A percentile compares a stretch with the other conserved stretches of the same genome.
phyloP scores from a whole-genome alignment of 441 rosid species.

The Pelargonium fulgidum region DNA sequence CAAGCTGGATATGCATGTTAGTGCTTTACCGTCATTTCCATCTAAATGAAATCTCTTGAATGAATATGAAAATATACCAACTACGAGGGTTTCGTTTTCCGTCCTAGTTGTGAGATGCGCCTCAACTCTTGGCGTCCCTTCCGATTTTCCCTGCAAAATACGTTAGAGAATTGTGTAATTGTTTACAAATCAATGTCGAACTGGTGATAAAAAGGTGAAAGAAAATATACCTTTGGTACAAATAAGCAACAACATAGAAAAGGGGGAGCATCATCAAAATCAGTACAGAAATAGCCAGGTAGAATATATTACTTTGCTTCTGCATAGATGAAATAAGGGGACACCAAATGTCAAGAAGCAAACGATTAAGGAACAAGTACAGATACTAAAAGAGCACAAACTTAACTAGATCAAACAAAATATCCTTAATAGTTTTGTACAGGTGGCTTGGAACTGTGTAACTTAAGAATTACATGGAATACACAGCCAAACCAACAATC shows the following conservation, averaged over 20 bases:
- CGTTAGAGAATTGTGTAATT: slow-evolving; percentile 16
- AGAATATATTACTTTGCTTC: slow-evolving; percentile 63
- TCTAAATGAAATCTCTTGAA: not conserved
- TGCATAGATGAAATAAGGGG: slow-evolving; percentile 30
- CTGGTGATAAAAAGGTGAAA: slow-evolving; percentile 9
- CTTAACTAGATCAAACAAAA: not conserved
- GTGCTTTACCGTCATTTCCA: not conserved
- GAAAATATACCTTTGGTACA: slow-evolving; percentile 61
- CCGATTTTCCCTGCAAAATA: slow-evolving; percentile 59
- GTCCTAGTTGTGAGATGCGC: slow-evolving; percentile 55
- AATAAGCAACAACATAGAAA: slow-evolving; percentile 70
- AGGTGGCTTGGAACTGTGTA: slow-evolving; percentile 2
- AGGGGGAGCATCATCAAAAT: slow-evolving; percentile 88
- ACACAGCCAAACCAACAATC: slow-evolving; percentile 9
- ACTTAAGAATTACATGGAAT: slow-evolving; percentile 7
- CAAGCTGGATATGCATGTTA: not conserved
- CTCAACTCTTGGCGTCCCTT: slow-evolving; percentile 65
- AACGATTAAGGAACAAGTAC: not conserved
- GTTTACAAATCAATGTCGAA: slow-evolving; percentile 13
- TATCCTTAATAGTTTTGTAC: not conserved
- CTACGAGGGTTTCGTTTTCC: slow-evolving; percentile 58
- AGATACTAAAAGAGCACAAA: not conserved
- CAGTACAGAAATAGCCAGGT: slow-evolving; percentile 73
- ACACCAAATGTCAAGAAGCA: slow-evolving; percentile 15
- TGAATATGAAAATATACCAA: slow-evolving; percentile 21